A percentile compares a stretch with the other conserved stretches of the same genome.
These are phyloP conservation scores for Nemania bipapillata DNA, from an alignment of 2,329 filamentous ascomycete genomes.

Conservation along the genomic window DNA sequence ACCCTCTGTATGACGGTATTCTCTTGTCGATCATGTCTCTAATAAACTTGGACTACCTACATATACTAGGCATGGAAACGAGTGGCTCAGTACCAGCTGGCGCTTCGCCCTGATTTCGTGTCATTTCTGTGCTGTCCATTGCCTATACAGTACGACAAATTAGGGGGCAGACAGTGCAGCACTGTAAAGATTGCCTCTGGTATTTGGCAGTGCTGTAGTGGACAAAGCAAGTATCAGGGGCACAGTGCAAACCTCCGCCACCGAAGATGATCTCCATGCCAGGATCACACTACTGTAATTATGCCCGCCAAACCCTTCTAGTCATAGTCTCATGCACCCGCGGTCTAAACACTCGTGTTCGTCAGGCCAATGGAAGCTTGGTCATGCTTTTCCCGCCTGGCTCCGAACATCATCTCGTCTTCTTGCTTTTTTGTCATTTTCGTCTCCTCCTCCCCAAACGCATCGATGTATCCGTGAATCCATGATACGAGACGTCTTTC, in stretches of 20 bases:
- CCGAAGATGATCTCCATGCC: constrained; percentile 32
- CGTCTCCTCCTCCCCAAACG: constrained; percentile 28
- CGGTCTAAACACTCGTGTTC: constrained; percentile 41
- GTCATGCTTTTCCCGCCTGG: constrained; percentile 34
- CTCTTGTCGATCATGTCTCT: constrained; percentile 2
- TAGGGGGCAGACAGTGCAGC: not conserved
- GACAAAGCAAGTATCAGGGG: not conserved
- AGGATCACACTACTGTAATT: constrained; percentile 14
- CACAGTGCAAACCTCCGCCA: constrained; percentile 23
- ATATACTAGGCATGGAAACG: not conserved
- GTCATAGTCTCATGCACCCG: constrained; percentile 34
- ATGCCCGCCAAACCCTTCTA: constrained; percentile 39
- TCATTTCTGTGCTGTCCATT: not conserved
- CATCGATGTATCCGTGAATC: constrained; percentile 34
- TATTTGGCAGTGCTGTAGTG: not conserved
- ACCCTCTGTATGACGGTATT: not conserved
- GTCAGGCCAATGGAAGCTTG: constrained; percentile 32
- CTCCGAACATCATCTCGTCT: constrained; percentile 32
- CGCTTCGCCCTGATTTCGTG: constrained; percentile 13
- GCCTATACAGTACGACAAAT: not conserved
- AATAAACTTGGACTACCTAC: not conserved
- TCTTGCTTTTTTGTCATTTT: constrained; percentile 34
- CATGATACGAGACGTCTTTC: constrained; percentile 30
- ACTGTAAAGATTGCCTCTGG: too few relatives aligned
- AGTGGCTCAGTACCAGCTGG: not conserved